phyloP scores from a whole-genome alignment of 2,329 filamentous ascomycete species.

The Colletotrichum chlorophyti region DNA sequence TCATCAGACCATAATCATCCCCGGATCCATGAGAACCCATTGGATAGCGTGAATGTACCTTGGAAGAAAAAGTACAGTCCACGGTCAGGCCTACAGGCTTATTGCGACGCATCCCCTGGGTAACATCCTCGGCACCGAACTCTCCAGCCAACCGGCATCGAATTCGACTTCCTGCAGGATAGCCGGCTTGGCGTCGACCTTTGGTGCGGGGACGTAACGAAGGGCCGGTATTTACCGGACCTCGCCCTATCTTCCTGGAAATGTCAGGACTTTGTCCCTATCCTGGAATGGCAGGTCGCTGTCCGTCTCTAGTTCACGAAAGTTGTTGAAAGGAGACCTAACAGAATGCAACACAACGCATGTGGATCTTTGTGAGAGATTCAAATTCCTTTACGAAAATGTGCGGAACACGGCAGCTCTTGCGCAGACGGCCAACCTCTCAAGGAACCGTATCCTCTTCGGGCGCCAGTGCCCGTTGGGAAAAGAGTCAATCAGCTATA shows the following conservation, averaged over 20 bases:
- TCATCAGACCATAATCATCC: too few species aligned
- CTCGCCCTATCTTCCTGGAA: too few species aligned
- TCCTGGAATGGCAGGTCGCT: too few species aligned
- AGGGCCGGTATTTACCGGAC: neutral
- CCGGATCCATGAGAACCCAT: too few species aligned
- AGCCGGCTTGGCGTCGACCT: neutral
- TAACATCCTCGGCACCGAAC: constrained; percentile 5
- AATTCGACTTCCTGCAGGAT: neutral
- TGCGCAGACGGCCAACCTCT: constrained; percentile 3
- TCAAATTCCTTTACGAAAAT: neutral
- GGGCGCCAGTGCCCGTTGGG: constrained; percentile 13
- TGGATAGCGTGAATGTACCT: too few species aligned
- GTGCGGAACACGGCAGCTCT: constrained; percentile 7
- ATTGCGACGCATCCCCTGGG: neutral
- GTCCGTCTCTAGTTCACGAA: too few species aligned
- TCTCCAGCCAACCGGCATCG: neutral
- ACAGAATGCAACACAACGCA: too few species aligned
- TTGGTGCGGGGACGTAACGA: neutral
- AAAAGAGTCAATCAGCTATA: constrained; percentile 26
- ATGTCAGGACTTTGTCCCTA: too few species aligned
- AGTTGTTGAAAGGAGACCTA: too few species aligned
- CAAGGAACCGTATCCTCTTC: constrained; percentile 19
- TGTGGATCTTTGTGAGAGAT: too few species aligned
- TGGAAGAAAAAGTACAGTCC: too few species aligned
- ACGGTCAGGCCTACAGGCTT: too few species aligned